Evolutionary conservation across 768 basidiomycete genomes (phyloP).

Genomic region (Harrya chromipes): DNA sequence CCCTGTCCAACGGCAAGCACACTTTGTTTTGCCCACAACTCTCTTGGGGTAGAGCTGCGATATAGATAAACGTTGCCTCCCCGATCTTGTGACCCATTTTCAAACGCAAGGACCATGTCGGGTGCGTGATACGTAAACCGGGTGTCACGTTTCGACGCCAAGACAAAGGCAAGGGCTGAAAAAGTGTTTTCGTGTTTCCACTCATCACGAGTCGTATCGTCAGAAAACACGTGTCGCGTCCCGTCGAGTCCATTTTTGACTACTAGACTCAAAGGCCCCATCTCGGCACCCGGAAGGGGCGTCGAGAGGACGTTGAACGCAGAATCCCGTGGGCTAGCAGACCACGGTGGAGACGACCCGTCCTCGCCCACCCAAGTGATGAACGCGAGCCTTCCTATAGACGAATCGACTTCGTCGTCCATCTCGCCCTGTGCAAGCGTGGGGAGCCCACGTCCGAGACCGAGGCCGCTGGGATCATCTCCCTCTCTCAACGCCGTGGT

Average conservation of each 20-base stretch:
- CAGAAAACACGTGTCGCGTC: conserved; percentile 50
- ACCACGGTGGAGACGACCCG: conserved; percentile 47
- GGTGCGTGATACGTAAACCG: conserved; percentile 77
- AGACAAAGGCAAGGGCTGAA: conserved; percentile 88
- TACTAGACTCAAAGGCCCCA: conserved; percentile 43
- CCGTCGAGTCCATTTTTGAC: conserved; percentile 77
- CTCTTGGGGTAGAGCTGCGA: conserved; percentile 48
- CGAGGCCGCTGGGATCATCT: conserved; percentile 59
- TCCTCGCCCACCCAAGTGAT: conserved; percentile 65
- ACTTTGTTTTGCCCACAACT: conserved; percentile 72
- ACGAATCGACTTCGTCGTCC: conserved; percentile 84
- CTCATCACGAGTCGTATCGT: conserved; percentile 12
- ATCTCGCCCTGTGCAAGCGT: conserved; percentile 85
- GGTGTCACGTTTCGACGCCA: conserved; percentile 89
- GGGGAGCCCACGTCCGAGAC: conserved; percentile 66
- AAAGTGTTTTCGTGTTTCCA: conserved; percentile 86
- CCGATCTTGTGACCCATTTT: conserved; percentile 63
- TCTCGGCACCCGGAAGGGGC: conserved; percentile 55
- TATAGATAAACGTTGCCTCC: conserved; percentile 89
- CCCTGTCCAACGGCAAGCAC: conserved; percentile 75
- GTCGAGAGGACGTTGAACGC: conserved; percentile 63
- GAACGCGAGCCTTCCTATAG: conserved; percentile 61
- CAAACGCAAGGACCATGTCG: conserved; percentile 73
- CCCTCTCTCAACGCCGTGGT: conserved; percentile 60
- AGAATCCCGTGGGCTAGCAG: conserved; percentile 29